A percentile compares a stretch with the other conserved stretches of the same genome.
Conservation (phyloP, 768 basidiomycete species). For the Russula sp. region DNA sequence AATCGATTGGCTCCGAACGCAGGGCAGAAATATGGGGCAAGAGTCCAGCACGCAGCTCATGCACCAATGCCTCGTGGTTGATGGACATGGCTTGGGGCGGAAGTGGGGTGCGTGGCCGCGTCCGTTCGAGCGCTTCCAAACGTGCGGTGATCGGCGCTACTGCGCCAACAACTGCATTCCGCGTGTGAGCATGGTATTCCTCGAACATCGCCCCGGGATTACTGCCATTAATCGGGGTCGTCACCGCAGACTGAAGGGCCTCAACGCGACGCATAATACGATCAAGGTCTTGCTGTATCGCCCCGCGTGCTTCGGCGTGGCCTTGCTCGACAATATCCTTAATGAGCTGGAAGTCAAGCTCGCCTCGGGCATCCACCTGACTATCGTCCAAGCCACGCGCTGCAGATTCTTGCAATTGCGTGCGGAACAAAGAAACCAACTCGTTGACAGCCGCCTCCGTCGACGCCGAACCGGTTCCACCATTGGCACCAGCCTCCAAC, state of each 20-base stretch:
- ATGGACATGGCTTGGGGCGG: conserved; percentile 4
- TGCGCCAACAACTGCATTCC: conserved; percentile 57
- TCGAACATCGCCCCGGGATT: conserved; percentile 49
- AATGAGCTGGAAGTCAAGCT: conserved; percentile 75
- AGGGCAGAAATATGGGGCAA: conserved; percentile 59
- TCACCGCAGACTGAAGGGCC: conserved; percentile 31
- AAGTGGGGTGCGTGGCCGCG: conserved; percentile 41
- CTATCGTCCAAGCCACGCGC: conserved; percentile 56
- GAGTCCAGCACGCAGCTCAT: conserved; percentile 56
- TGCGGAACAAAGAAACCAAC: conserved; percentile 62
- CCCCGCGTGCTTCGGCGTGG: conserved; percentile 55
- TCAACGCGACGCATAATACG: conserved; percentile 48
- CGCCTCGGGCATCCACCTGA: conserved; percentile 68
- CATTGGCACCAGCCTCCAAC: too few relatives aligned
- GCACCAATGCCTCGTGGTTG: conserved; percentile 58
- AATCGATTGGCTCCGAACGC: conserved; percentile 68
- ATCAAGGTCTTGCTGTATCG: conserved; percentile 60
- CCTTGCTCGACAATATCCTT: conserved; percentile 66
- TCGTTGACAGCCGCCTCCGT: conserved; percentile 64
- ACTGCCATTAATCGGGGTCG: conserved; percentile 30
- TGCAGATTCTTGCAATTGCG: conserved; percentile 64
- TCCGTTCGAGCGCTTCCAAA: conserved; percentile 50
- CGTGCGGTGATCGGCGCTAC: conserved; percentile 57
- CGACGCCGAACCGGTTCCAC: conserved; percentile 33
- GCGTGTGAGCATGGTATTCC: conserved; percentile 53